Base-by-base conservation (phyloP, 768 basidiomycete genomes). In the Kwoniella botswanensis region DNA sequence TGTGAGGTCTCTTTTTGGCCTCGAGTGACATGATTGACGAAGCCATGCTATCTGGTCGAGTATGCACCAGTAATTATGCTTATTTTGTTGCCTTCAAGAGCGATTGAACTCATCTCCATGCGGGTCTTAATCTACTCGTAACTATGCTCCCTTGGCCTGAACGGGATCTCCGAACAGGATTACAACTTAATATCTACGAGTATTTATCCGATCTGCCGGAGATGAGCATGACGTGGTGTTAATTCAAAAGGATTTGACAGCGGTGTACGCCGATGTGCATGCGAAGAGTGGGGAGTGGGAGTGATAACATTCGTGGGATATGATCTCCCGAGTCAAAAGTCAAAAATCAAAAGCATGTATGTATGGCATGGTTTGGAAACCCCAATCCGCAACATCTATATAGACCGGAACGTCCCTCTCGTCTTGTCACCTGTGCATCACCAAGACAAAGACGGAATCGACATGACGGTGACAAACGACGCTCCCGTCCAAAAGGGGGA, bases 1-100 rank as follows among this genome's bases (percentile, higher is more conserved):
- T 75, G 52, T 80, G 76, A 3, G 79, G 82, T 52, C 67, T 43
- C 50, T 57, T 61, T 18, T 42, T 59, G n/a, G 59, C 9, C 17
- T 22, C 67, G 7, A 68, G 43, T 3, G 67, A 60, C 21, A 61
- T 10, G 26, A 10, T 56, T 7, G 64, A 55, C 11, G 54, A 24
- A 22, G 42, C 59, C 59, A 61, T 61, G 13, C 2, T 61, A 17
- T 26, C 12, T 26, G n/a, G 15, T 41, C 9, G 13, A 42, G 17
- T 43, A 4, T 29, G 11, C 17, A n/a, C n/a, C 35, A 35, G 35
- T 3, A 21, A 9, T 17, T 15, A 52, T 52, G n/a, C n/a, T 35
- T 35, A 35, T 26, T 26, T 26, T 26, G 26, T 26, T 26, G 26
- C 26, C 4, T 26, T 26, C 26, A 26, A 26, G 26, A 26, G 4